A percentile compares a stretch with the other conserved stretches of the same genome.
Conservation (phyloP, 2,329 filamentous ascomycete genomes). For the Pyrenophora seminiperda region DNA sequence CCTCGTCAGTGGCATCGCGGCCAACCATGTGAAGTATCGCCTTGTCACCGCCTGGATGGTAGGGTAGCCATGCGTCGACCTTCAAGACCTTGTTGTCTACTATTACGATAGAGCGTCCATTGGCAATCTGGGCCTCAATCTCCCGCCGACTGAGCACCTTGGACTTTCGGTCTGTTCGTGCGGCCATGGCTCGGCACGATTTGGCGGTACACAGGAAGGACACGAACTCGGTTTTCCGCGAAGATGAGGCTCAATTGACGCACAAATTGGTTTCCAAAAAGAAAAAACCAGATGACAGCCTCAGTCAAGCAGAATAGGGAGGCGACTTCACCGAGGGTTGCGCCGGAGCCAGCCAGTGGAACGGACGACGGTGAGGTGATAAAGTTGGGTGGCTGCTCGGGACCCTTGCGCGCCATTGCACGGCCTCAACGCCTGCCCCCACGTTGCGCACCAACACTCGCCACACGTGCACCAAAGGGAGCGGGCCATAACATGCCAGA, state of each 20-base stretch:
- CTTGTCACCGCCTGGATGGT: slow-evolving; percentile 90
- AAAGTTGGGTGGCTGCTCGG: slow-evolving; percentile 15
- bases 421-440: slow-evolving; percentile 11
- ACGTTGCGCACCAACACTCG: slow-evolving; percentile 7
- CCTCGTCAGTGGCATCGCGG: slow-evolving; percentile 91
- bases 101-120: slow-evolving; percentile 79
- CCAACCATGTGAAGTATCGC: slow-evolving; percentile 93
- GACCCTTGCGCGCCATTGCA: slow-evolving; percentile 7
- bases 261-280: background rate
- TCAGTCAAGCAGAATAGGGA: background rate
- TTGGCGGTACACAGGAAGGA: background rate
- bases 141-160: slow-evolving; percentile 64
- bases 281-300: slow-evolving; percentile 9
- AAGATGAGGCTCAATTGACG: background rate
- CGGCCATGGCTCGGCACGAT: slow-evolving; percentile 31
- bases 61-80: slow-evolving; percentile 84
- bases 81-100: slow-evolving; percentile 81
- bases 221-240: background rate
- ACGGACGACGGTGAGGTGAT: slow-evolving; percentile 23
- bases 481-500: slow-evolving; percentile 1
- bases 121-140: slow-evolving; percentile 82
- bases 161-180: slow-evolving; percentile 50
- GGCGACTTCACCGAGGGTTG: background rate
- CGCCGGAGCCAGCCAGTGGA: slow-evolving; percentile 12
- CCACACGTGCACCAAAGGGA: background rate